Base-by-base conservation (phyloP, 495 filamentous ascomycete genomes). In the Talaromyces stipitatus region DNA sequence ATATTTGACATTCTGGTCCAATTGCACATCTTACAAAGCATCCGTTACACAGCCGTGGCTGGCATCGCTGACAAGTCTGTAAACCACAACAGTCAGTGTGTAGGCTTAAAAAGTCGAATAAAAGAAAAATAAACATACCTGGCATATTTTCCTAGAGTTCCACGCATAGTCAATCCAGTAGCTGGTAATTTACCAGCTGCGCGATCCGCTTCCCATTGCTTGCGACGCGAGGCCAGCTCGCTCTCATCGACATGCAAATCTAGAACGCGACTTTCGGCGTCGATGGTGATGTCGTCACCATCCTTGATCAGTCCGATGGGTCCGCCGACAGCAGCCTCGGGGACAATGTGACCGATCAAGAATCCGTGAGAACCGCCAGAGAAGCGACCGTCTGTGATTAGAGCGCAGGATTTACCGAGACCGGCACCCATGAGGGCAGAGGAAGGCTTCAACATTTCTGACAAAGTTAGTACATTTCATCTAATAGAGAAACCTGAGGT, bases 391-490 rank as follows among this genome's bases (percentile, higher is more conserved):
- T 82, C 72, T 16, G 74, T 77, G 59, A 77, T 73, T 43, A 77
- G 63, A 11, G 74, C 74, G 45, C 92, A 82, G 18, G 64, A 65
- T 56, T 90, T 87, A 51, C 76, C 86, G 45, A 97, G 75, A 28
- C 86, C 87, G 14, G 90, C 90, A 32, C 92, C 92, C 89, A 96
- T 95, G 54, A 97, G 85, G n/a, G 89, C 88, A 2, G 90, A 87
- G 36, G 81, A 86, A 12, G 92, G 87, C 66, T 86, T 90, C 36
- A 96, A 79, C 77, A 96, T 92, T 75, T 97, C 92, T 53, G 26
- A 1, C 22, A 0, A 11, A 22, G 23, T 60, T 36, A 57, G 53
- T 50, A 36, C 23, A 24, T 8, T 5, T 52, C 3, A 24, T 6
- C 20, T 9, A 24, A 48, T 26, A 23, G 14, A 6, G 2, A 12